Percentiles rank a stretch among this genome's conserved stretches.
phyloP scores from a whole-genome alignment of 2,329 filamentous ascomycete genomes.

The Penicillium sp. region DNA sequence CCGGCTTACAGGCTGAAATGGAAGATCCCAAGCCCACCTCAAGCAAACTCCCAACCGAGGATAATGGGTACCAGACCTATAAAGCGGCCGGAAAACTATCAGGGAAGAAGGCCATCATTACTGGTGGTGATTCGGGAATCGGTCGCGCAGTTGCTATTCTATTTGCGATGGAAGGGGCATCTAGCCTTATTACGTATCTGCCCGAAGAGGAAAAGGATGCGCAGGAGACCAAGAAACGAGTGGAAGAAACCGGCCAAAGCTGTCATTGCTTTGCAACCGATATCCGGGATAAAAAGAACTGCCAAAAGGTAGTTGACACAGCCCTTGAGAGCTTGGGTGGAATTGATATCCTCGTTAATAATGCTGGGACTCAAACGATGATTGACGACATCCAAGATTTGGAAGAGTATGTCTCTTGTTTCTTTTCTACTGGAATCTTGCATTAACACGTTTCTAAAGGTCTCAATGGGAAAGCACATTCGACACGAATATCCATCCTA shows the following conservation, averaged over 20 bases:
- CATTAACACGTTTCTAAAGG: constrained; percentile 34
- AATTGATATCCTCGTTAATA: constrained; percentile 67
- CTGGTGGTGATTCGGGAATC: constrained; percentile 78
- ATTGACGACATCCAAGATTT: constrained; percentile 69
- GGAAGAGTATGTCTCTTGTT: constrained; percentile 51
- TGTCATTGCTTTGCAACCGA: constrained; percentile 64
- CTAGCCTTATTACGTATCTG: constrained; percentile 69
- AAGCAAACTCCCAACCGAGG: constrained; percentile 64
- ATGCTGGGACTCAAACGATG: constrained; percentile 74
- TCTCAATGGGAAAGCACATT: constrained; percentile 79
- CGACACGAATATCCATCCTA: constrained; percentile 76
- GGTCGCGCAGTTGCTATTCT: constrained; percentile 72
- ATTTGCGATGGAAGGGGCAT: constrained; percentile 77
- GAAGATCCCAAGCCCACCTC: constrained; percentile 56
- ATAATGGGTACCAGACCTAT: constrained; percentile 68
- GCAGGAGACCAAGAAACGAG: constrained; percentile 67
- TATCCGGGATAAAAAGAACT: constrained; percentile 63
- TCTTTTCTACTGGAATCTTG: neutral
- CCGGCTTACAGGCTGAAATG: constrained; percentile 57
- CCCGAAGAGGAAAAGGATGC: constrained; percentile 74
- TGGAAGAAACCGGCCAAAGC: constrained; percentile 64
- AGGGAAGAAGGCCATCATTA: constrained; percentile 74
- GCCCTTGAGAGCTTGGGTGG: constrained; percentile 64
- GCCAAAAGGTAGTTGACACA: constrained; percentile 65
- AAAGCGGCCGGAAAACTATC: constrained; percentile 71